Base-by-base conservation (phyloP, 2,329 filamentous ascomycete genomes). In the Aspergillus phoenicis region DNA sequence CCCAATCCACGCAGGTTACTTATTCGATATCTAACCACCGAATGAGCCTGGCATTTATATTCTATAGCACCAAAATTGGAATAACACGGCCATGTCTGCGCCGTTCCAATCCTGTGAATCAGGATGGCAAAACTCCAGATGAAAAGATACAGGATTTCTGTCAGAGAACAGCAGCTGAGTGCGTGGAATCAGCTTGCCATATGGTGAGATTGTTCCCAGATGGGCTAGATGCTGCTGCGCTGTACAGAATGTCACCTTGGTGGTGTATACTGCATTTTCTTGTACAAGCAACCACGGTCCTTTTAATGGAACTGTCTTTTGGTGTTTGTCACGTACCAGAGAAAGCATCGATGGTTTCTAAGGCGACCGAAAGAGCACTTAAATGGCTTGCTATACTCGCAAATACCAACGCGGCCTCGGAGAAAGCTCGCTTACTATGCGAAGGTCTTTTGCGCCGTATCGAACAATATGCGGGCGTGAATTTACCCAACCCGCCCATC, bases 221-320 rank as follows among this genome's bases (percentile, higher is more conserved):
- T 41, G 69, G 72, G 8, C 71, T 75, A 13, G 76, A 79, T 53
- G 69, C 74, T 7, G 66, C 70, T 7, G 64, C 74, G 0, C 66
- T 81, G 10, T 71, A 79, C 58, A 71, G 70, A 17, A 69, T 75
- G 15, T 75, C 75, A 1, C 77, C 77, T 13, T 81, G 79, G 79
- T 81, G 78, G 77, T 78, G 73, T 62, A 73, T 78, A 15, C 67
- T 81, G 13, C 78, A 81, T 61, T 78, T 77, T 56, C 67, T 81
- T 6, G 79, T 81, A 70, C 79, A 81, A 66, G 74, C 79, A 13
- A 73, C 75, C 0, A 76, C 76, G 2, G 71, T 81, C 1, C 70
- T 81, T 20, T 72, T 80, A n/a, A 69, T 80, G 13, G 79, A 81
- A 57, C 70, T 81, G 10, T 70, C 77, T 13, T 80, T 78, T 51